Percentiles rank a stretch among this genome's conserved stretches.
phyloP scores from a whole-genome alignment of 306 rosid genomes.

The Lithocarpus polystachyus region DNA sequence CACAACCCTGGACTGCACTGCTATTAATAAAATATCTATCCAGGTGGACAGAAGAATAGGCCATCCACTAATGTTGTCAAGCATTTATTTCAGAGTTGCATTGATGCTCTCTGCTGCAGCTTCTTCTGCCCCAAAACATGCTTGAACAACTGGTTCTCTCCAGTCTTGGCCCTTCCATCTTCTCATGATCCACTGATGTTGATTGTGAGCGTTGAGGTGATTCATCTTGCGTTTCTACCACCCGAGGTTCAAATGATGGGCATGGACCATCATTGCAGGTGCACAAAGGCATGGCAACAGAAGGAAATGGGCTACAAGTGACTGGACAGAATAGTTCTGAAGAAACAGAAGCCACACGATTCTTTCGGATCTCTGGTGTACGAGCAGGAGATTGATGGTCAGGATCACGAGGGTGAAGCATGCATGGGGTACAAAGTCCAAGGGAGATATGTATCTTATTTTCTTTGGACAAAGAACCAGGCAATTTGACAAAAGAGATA shows the following conservation, averaged over 20 bases:
- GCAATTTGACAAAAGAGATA: constrained; percentile 70
- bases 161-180: constrained; percentile 69
- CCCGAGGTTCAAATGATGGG: constrained; percentile 66
- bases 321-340: constrained; percentile 87
- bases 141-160: constrained; percentile 76
- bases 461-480: constrained; percentile 63
- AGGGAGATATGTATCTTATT: constrained; percentile 56
- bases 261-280: constrained; percentile 88
- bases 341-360: constrained; percentile 82
- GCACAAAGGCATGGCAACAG: constrained; percentile 79
- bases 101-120: constrained; percentile 94
- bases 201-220: constrained; percentile 47
- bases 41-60: constrained; percentile 13
- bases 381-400: constrained; percentile 50
- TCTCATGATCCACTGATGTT: constrained; percentile 49
- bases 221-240: constrained; percentile 54
- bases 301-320: constrained; percentile 93
- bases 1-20: constrained; percentile 9
- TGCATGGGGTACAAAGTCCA: constrained; percentile 82
- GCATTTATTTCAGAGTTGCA: constrained; percentile 96
- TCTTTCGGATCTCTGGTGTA: constrained; percentile 61
- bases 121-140: constrained; percentile 96
- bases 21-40: constrained; percentile 20
- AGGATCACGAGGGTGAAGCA: constrained; percentile 64
- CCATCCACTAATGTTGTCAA: constrained; percentile 26